phyloP scores from a whole-genome alignment of 164 flowering plant genomes.

The Taxillus chinensis region DNA sequence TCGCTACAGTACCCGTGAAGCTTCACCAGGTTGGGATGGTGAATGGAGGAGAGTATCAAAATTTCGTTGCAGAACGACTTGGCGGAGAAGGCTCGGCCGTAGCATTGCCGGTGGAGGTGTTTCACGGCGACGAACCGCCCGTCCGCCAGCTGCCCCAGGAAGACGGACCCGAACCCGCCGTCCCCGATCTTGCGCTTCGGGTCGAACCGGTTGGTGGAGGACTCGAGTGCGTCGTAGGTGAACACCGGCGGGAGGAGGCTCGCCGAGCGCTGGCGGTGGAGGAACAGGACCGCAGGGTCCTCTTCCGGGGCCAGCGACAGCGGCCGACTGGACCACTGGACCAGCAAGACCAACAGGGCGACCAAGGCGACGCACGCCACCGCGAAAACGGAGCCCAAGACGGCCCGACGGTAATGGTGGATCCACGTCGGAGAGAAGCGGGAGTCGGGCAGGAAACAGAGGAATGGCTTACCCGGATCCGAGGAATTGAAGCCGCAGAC shows the following conservation, averaged over 20 bases:
- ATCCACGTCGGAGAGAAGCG: constrained; percentile 24
- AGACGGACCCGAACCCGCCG: constrained; percentile 94
- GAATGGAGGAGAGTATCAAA: constrained; percentile 59
- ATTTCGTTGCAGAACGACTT: constrained; percentile 87
- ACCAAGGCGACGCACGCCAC: constrained; percentile 24
- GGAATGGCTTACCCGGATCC: constrained; percentile 41
- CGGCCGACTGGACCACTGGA: constrained; percentile 21
- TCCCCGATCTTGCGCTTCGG: constrained; percentile 73
- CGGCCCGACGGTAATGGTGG: constrained; percentile 7
- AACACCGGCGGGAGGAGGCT: constrained; percentile 72
- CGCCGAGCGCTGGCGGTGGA: constrained; percentile 51
- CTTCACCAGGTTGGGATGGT: constrained; percentile 69
- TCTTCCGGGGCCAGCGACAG: constrained; percentile 22
- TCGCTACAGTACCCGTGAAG: constrained; percentile 88
- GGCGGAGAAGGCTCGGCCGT: constrained; percentile 24
- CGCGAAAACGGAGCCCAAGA: constrained; percentile 13
- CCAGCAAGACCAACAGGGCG: constrained; percentile 10
- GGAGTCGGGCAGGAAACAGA: constrained; percentile 30
- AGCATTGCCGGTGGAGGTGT: constrained; percentile 47
- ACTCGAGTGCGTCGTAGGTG: constrained; percentile 76
- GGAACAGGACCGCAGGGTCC: constrained; percentile 56
- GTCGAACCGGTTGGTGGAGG: constrained; percentile 62
- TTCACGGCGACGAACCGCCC: constrained; percentile 73
- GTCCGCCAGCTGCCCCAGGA: constrained; percentile 51
- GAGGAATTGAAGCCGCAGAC: constrained; percentile 65